These are phyloP conservation scores for Rhodotorula sphaerocarpa DNA, from an alignment of 768 basidiomycete genomes.

Conservation along the genomic window DNA sequence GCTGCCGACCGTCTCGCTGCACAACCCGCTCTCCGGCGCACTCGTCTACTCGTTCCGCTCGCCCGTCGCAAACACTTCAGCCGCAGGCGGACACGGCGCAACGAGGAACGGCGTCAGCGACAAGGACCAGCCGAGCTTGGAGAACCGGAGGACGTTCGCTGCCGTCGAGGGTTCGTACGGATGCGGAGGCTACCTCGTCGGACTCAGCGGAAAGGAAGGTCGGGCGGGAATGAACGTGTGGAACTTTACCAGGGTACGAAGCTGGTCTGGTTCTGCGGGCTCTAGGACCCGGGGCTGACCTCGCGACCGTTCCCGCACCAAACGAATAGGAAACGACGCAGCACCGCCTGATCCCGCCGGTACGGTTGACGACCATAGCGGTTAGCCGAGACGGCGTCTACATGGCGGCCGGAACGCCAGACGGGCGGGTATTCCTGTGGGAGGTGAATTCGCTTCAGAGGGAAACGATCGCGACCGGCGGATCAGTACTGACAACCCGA, in stretches of 20 bases:
- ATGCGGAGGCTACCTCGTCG: constrained; percentile 64
- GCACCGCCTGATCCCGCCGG: constrained; percentile 76
- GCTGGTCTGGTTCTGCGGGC: too few species aligned
- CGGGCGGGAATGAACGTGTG: constrained; percentile 85
- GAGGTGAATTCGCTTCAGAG: constrained; percentile 55
- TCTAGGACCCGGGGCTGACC: too few species aligned
- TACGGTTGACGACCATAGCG: constrained; percentile 73
- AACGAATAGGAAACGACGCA: constrained; percentile 42
- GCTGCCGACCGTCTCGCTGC: constrained; percentile 25
- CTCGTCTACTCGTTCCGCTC: constrained; percentile 30
- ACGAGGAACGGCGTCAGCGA: neutral
- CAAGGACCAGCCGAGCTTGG: constrained; percentile 1
- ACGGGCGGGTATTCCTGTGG: constrained; percentile 90
- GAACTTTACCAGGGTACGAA: constrained; percentile 81
- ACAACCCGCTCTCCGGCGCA: constrained; percentile 30
- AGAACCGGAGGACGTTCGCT: constrained; percentile 46
- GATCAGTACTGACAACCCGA: neutral
- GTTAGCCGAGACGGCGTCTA: constrained; percentile 63
- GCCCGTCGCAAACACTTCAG: constrained; percentile 9
- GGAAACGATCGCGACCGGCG: constrained; percentile 3
- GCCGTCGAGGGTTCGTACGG: constrained; percentile 60
- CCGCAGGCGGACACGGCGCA: neutral
- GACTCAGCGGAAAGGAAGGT: constrained; percentile 70
- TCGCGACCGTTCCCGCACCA: too few species aligned
- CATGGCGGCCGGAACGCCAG: constrained; percentile 78